Evolutionary conservation across 306 rosid species (phyloP).

Genomic region (Oxytropis ochrocephala): DNA sequence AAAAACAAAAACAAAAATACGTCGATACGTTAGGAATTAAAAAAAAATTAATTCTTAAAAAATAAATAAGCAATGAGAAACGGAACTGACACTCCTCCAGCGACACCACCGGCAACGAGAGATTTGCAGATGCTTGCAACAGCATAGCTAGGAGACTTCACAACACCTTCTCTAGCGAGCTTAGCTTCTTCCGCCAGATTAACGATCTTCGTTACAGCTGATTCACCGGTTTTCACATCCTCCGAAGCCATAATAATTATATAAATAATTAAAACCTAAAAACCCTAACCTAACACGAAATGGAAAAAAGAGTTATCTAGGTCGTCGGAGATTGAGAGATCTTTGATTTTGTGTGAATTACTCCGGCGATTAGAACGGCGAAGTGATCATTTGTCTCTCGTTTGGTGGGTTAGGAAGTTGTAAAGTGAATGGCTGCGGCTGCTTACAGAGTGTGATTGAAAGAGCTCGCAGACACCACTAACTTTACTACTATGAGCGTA

Average conservation of each 20-base stretch:
- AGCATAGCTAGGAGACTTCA: conserved; percentile 64
- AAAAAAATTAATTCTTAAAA: background rate
- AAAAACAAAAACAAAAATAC: background rate
- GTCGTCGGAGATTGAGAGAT: conserved; percentile 20
- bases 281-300: background rate
- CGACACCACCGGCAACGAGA: conserved; percentile 94
- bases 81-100: conserved; percentile 95
- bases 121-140: conserved; percentile 73
- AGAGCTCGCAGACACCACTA: background rate
- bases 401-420: background rate
- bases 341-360: background rate
- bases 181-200: conserved; percentile 92
- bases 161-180: conserved; percentile 89
- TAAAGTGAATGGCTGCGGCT: conserved; percentile 11
- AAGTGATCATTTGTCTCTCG: background rate
- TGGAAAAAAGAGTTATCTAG: background rate
- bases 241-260: conserved; percentile 64
- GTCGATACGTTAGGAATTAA: no score
- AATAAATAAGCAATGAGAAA: conserved; percentile 17
- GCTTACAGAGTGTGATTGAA: background rate
- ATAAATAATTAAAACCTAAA: background rate
- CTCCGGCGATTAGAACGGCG: background rate
- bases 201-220: conserved; percentile 77
- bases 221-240: conserved; percentile 74
- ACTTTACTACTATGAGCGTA: background rate